phyloP scores from a whole-genome alignment of 2,329 filamentous ascomycete genomes.

The Ophidiomyces ophidiicola region DNA sequence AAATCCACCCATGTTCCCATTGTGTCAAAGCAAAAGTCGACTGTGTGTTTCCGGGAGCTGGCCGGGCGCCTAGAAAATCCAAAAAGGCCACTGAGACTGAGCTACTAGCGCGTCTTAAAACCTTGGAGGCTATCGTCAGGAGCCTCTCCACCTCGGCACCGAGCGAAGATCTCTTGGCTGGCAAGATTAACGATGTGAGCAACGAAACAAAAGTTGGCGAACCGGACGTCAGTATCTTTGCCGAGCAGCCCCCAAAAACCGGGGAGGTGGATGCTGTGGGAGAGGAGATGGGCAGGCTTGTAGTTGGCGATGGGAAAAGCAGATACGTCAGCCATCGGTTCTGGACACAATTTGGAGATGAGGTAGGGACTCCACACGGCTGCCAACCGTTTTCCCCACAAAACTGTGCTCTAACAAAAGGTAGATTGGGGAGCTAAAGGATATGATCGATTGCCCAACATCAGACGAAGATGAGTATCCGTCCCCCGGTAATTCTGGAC shows the following conservation, averaged over 20 bases:
- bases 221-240: constrained; percentile 1
- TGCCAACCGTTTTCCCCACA: neutral
- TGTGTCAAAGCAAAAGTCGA: constrained; percentile 42
- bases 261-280: constrained; percentile 15
- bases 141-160: constrained; percentile 28
- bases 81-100: constrained; percentile 49
- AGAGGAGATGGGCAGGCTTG: constrained; percentile 45
- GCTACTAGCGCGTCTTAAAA: constrained; percentile 44
- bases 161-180: neutral
- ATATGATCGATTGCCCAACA: constrained; percentile 46
- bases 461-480: constrained; percentile 45
- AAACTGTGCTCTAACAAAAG: neutral
- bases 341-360: constrained; percentile 49
- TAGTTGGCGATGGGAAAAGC: constrained; percentile 48
- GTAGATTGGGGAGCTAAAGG: constrained; percentile 50
- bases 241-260: constrained; percentile 11
- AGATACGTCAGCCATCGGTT: constrained; percentile 52
- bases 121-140: constrained; percentile 50
- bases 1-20: constrained; percentile 37
- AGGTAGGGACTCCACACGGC: constrained; percentile 31
- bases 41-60: constrained; percentile 51
- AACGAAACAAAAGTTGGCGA: neutral
- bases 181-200: neutral
- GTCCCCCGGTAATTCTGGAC: constrained; percentile 35
- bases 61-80: constrained; percentile 47